Percentiles rank a stretch among this genome's conserved stretches.
phyloP scores from a whole-genome alignment of 345 rosid genomes.

The Arabidopsis arenosa region DNA sequence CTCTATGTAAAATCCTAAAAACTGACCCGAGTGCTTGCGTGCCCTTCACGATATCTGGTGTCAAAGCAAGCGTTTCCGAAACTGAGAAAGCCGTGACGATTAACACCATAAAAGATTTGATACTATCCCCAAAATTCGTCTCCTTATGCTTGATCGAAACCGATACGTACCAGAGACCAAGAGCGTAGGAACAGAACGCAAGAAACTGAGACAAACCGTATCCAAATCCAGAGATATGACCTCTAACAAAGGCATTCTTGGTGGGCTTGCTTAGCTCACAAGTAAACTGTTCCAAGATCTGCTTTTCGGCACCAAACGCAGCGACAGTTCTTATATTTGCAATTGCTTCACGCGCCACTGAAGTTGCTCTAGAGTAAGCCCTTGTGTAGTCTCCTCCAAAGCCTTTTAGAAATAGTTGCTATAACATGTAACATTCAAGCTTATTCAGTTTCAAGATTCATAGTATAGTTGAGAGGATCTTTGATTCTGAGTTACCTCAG shows the following conservation, averaged over 20 bases:
- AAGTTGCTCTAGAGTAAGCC: conserved; percentile 66
- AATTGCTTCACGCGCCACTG: conserved; percentile 78
- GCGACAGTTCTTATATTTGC: conserved; percentile 74
- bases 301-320: conserved; percentile 71
- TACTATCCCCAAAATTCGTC: conserved; percentile 60
- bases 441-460: not conserved
- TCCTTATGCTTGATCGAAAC: conserved; percentile 55
- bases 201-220: conserved; percentile 73
- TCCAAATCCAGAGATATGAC: conserved; percentile 86
- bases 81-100: conserved; percentile 64
- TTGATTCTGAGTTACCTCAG: conserved; percentile 55
- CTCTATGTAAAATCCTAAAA: conserved; percentile 64
- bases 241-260: conserved; percentile 60
- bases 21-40: conserved; percentile 77
- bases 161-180: conserved; percentile 91
- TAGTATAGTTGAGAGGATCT: not conserved
- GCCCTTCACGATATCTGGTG: conserved; percentile 93
- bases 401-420: conserved; percentile 84
- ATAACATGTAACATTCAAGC: conserved; percentile 30
- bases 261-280: conserved; percentile 63
- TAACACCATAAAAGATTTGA: conserved; percentile 74
- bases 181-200: conserved; percentile 69
- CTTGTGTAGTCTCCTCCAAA: conserved; percentile 73
- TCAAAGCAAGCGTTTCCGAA: conserved; percentile 84
- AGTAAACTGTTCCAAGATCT: conserved; percentile 57